Evolutionary conservation across 257 asterid species (phyloP).

Genomic region (Sherardia arvensis): DNA sequence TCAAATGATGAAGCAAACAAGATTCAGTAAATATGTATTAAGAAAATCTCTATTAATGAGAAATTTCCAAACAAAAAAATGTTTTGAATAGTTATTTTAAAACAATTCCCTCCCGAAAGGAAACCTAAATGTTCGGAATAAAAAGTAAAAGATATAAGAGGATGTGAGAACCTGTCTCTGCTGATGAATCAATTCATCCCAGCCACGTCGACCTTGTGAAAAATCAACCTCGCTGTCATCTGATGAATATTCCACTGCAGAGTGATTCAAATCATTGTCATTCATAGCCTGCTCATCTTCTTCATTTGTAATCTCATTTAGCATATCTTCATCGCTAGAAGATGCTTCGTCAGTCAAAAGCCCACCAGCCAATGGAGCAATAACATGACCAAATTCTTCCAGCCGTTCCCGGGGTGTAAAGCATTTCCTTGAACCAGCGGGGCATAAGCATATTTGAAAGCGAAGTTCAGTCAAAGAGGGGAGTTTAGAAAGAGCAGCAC

Average conservation of each 20-base stretch:
- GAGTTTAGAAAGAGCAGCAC: constrained; percentile 69
- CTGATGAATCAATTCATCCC: constrained; percentile 46
- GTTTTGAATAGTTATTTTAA: neutral
- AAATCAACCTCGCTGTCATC: constrained; percentile 82
- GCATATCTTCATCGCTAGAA: constrained; percentile 28
- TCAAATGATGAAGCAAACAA: constrained; percentile 12
- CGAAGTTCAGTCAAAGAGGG: constrained; percentile 71
- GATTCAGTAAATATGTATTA: no score
- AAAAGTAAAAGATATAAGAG: constrained; percentile 11
- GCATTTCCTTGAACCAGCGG: constrained; percentile 26
- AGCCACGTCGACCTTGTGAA: constrained; percentile 39
- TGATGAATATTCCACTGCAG: constrained; percentile 46
- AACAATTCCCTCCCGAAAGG: neutral
- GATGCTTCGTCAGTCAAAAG: constrained; percentile 31
- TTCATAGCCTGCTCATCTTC: constrained; percentile 36
- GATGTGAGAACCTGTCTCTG: constrained; percentile 50
- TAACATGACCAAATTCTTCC: constrained; percentile 18
- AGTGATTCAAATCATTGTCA: constrained; percentile 34
- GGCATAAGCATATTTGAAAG: constrained; percentile 49
- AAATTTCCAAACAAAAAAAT: no score
- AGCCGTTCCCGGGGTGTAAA: constrained; percentile 22
- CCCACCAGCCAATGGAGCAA: constrained; percentile 19
- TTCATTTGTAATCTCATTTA: constrained; percentile 24
- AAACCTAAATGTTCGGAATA: neutral
- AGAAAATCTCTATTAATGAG: no score